Evolutionary conservation across 495 filamentous ascomycete species (phyloP).

Genomic region (Apiosordaria backusii): DNA sequence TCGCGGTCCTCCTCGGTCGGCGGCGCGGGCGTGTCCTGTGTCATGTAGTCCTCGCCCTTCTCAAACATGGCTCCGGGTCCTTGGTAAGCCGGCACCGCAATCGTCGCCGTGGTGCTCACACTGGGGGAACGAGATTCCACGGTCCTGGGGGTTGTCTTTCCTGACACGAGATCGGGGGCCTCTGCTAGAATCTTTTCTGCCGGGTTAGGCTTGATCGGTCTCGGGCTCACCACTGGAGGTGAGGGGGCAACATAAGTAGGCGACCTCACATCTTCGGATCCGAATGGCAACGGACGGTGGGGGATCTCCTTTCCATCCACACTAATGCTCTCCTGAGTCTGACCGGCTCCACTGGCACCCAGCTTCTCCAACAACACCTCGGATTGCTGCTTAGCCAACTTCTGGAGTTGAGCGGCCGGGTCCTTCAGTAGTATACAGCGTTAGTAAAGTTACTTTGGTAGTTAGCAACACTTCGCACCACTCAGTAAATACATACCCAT

Average conservation of each 20-base stretch:
- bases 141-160: slow-evolving; percentile 14
- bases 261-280: slow-evolving; percentile 44
- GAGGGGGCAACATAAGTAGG: slow-evolving; percentile 46
- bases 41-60: slow-evolving; percentile 43
- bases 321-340: slow-evolving; percentile 20
- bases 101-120: slow-evolving; percentile 4
- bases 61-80: slow-evolving; percentile 45
- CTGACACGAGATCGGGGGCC: slow-evolving; percentile 6
- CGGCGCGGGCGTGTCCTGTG: slow-evolving; percentile 33
- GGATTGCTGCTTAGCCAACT: slow-evolving; percentile 61
- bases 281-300: slow-evolving; percentile 42
- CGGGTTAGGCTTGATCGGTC: slow-evolving; percentile 41
- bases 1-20: slow-evolving; percentile 44
- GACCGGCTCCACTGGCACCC: slow-evolving; percentile 23
- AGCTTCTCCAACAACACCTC: slow-evolving; percentile 51
- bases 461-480: slow-evolving; percentile 47
- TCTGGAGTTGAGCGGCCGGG: slow-evolving; percentile 63
- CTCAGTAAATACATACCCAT: slow-evolving; percentile 76
- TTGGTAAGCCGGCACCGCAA: slow-evolving; percentile 42
- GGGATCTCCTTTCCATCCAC: slow-evolving; percentile 35
- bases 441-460: slow-evolving; percentile 60
- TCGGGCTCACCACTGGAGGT: slow-evolving; percentile 36
- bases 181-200: slow-evolving; percentile 29
- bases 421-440: slow-evolving; percentile 58
- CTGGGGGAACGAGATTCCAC: slow-evolving; percentile 39